Percentiles rank a stretch among this genome's conserved stretches.
These are phyloP conservation scores for Bisporella sp. DNA, from an alignment of 2,329 filamentous ascomycete species.

Conservation along the genomic window DNA sequence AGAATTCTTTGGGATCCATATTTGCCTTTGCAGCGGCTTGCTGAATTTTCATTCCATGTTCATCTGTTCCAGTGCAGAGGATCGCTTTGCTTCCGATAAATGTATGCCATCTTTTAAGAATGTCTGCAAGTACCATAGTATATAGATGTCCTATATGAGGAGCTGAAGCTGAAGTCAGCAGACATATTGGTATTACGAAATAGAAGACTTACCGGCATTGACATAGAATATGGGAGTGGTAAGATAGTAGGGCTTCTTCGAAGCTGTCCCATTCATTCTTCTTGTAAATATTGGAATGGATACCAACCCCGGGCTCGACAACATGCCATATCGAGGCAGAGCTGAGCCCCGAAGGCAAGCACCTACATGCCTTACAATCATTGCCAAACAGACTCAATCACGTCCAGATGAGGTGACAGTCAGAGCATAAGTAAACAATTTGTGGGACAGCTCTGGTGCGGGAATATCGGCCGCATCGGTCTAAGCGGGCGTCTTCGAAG, in stretches of 20 bases:
- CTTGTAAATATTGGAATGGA: too few species aligned
- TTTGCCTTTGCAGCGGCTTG: slow-evolving; percentile 68
- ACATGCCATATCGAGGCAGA: too few species aligned
- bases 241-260: slow-evolving; percentile 80
- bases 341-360: too few species aligned
- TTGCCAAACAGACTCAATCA: too few species aligned
- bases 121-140: slow-evolving; percentile 83
- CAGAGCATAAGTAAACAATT: too few species aligned
- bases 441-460: too few species aligned
- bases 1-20: slow-evolving; percentile 74
- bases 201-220: slow-evolving; percentile 63
- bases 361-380: too few species aligned
- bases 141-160: slow-evolving; percentile 95
- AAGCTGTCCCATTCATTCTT: too few species aligned
- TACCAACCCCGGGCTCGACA: too few species aligned
- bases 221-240: slow-evolving; percentile 99
- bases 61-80: slow-evolving; percentile 87
- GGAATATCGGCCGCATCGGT: too few species aligned
- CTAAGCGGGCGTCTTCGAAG: too few species aligned
- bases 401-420: too few species aligned
- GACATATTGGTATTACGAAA: slow-evolving; percentile 1
- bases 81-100: slow-evolving; percentile 66
- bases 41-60: slow-evolving; percentile 97
- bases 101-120: slow-evolving; percentile 84
- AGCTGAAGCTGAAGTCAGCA: slow-evolving; percentile 40